Evolutionary conservation across 1,139 yeast species (phyloP).

Genomic region (Meyerozyma smithsonii): DNA sequence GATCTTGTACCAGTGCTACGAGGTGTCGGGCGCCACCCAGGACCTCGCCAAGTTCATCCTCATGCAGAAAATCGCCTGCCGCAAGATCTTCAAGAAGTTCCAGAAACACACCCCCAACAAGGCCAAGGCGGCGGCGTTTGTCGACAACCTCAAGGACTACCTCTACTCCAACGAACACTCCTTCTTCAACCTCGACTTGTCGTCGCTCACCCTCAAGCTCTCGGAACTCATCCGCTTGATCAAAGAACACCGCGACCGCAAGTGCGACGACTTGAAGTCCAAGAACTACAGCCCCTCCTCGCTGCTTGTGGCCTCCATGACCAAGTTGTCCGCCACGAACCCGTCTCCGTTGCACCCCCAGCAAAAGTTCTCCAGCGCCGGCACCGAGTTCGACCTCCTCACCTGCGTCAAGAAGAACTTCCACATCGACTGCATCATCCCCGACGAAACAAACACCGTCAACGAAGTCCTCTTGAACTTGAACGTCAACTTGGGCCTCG

Average conservation of each 20-base stretch:
- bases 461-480: slow-evolving; percentile 34
- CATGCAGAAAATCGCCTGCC: slow-evolving; percentile 76
- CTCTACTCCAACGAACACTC: slow-evolving; percentile 43
- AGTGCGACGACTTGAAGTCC: background rate
- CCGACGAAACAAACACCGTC: slow-evolving; percentile 30
- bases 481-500: slow-evolving; percentile 32
- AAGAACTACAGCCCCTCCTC: background rate
- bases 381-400: slow-evolving; percentile 28
- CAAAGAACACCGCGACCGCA: background rate
- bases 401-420: slow-evolving; percentile 36
- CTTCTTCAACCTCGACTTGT: slow-evolving; percentile 61
- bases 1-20: slow-evolving; percentile 34
- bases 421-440: slow-evolving; percentile 29
- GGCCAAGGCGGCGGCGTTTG: slow-evolving; percentile 35
- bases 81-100: slow-evolving; percentile 78
- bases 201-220: slow-evolving; percentile 59
- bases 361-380: slow-evolving; percentile 4
- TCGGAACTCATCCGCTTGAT: slow-evolving; percentile 26
- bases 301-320: slow-evolving; percentile 1
- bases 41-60: slow-evolving; percentile 69
- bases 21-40: slow-evolving; percentile 58
- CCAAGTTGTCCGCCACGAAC: background rate
- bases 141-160: slow-evolving; percentile 32
- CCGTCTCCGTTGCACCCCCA: slow-evolving; percentile 1
- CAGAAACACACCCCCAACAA: slow-evolving; percentile 49